A percentile compares a stretch with the other conserved stretches of the same genome.
These are phyloP conservation scores for Claviceps fusiformis DNA, from an alignment of 2,329 filamentous ascomycete genomes.

Conservation along the genomic window DNA sequence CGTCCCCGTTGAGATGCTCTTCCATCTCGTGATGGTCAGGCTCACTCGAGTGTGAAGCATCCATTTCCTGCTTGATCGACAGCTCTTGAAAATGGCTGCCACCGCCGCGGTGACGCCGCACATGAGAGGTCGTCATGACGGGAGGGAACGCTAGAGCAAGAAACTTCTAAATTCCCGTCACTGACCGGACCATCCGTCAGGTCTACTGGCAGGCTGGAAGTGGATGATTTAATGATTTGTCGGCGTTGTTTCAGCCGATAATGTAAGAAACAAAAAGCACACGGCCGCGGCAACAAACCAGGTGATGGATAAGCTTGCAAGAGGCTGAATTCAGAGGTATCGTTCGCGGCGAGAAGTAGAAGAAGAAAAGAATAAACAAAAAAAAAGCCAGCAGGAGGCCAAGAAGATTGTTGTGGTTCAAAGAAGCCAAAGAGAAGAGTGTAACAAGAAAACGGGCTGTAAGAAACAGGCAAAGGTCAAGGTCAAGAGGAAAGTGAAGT, in stretches of 20 bases:
- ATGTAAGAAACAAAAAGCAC: neutral
- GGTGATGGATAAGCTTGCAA: neutral
- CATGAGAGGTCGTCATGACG: neutral
- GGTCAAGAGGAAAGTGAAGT: neutral
- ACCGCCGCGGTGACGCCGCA: constrained; percentile 1
- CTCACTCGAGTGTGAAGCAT: constrained; percentile 3
- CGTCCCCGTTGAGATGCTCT: neutral
- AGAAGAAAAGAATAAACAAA: neutral
- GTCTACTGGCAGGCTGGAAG: neutral
- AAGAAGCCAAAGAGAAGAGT: neutral
- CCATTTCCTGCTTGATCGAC: constrained; percentile 15
- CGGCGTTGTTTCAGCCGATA: neutral
- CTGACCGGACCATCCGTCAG: neutral
- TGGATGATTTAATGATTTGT: neutral
- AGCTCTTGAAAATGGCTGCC: neutral
- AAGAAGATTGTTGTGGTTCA: neutral
- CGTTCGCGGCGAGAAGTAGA: neutral
- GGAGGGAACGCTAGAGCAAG: neutral
- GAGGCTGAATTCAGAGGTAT: neutral
- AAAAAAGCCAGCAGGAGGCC: neutral
- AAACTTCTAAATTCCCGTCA: neutral
- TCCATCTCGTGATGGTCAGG: neutral
- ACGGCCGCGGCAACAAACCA: too few relatives aligned
- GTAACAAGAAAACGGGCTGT: neutral
- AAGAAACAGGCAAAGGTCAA: neutral